Evolutionary conservation across 2,329 filamentous ascomycete genomes (phyloP).

Genomic region (Cordyceps javanica): DNA sequence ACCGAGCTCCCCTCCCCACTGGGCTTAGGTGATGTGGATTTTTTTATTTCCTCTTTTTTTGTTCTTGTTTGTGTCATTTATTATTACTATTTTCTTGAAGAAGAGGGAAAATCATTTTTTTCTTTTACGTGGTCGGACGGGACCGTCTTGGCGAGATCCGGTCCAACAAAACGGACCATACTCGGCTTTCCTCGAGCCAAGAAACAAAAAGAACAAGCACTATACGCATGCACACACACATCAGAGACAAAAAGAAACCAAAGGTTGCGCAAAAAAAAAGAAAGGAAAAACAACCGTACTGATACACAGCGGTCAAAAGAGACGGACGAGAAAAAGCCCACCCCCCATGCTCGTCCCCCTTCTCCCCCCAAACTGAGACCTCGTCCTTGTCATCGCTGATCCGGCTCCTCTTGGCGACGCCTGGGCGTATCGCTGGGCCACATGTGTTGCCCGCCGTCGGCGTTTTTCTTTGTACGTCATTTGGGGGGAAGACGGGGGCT

Average conservation of each 20-base stretch:
- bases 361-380: background rate
- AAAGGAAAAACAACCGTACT: too few relatives aligned
- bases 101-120: too few relatives aligned
- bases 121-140: too few relatives aligned
- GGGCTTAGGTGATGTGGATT: background rate
- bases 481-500: background rate
- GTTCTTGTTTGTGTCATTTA: background rate
- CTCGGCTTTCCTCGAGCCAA: too few relatives aligned
- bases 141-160: too few relatives aligned
- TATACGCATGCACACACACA: too few relatives aligned
- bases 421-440: conserved; percentile 11
- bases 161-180: too few relatives aligned
- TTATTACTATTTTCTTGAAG: background rate
- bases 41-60: background rate
- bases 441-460: background rate
- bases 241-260: too few relatives aligned
- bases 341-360: too few relatives aligned
- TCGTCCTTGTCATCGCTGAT: background rate
- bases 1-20: conserved; percentile 5
- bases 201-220: too few relatives aligned
- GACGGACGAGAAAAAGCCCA: background rate
- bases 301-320: background rate
- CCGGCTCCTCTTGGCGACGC: background rate
- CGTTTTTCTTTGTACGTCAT: conserved; percentile 8
- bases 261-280: too few relatives aligned